Evolutionary conservation across 768 basidiomycete genomes (phyloP).

Genomic region (Nidula microcarpa): DNA sequence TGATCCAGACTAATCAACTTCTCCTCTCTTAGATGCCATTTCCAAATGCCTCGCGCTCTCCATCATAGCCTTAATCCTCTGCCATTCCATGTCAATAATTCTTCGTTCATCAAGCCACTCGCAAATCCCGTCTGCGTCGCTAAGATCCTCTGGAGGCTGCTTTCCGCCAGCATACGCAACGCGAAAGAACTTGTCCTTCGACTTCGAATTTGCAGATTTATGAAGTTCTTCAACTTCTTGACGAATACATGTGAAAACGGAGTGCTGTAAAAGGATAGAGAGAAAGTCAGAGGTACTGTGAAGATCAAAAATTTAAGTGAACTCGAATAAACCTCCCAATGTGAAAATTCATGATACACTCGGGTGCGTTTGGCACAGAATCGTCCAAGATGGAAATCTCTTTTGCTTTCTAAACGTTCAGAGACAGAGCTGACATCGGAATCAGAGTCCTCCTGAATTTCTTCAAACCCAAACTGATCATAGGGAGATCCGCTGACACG

Average conservation of each 20-base stretch:
- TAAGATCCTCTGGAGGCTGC: constrained; percentile 61
- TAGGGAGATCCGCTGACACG: constrained; percentile 68
- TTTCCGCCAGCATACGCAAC: constrained; percentile 52
- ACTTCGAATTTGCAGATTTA: constrained; percentile 21
- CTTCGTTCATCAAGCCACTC: constrained; percentile 76
- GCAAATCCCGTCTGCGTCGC: constrained; percentile 75
- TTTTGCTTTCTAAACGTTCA: no score
- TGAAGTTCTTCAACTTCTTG: constrained; percentile 58
- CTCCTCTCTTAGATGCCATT: constrained; percentile 40
- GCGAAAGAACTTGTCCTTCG: constrained; percentile 50
- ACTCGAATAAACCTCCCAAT: constrained; percentile 73
- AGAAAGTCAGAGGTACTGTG: constrained; percentile 1
- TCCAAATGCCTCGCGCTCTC: constrained; percentile 68
- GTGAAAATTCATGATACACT: constrained; percentile 69
- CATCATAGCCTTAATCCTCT: constrained; percentile 69
- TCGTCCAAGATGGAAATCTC: constrained; percentile 67
- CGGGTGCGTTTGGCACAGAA: constrained; percentile 71
- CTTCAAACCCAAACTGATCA: constrained; percentile 61
- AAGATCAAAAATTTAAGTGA: not conserved
- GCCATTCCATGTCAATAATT: constrained; percentile 68
- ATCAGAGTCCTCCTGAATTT: no score
- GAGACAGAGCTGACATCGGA: no score
- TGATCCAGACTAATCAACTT: constrained; percentile 36
- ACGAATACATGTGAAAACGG: constrained; percentile 56
- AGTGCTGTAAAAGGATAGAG: constrained; percentile 40